A percentile compares a stretch with the other conserved stretches of the same genome.
Conservation (phyloP, 2,329 filamentous ascomycete genomes). For the Colletotrichum shisoi region DNA sequence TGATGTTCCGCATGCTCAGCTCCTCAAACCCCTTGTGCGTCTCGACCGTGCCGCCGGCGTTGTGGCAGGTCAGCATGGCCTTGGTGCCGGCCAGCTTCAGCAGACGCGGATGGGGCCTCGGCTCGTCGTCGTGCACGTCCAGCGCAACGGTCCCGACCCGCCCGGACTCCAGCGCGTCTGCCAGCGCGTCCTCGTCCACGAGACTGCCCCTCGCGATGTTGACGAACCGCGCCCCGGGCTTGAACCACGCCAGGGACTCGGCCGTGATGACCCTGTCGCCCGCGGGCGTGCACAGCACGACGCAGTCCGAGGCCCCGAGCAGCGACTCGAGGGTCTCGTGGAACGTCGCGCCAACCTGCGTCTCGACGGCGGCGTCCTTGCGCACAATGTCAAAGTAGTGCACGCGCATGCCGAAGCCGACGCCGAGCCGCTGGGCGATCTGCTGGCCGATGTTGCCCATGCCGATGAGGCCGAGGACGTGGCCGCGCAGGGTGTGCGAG, state of each 20-base stretch:
- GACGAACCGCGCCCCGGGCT: constrained; percentile 65
- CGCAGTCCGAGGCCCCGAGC: constrained; percentile 63
- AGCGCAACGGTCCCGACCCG: constrained; percentile 63
- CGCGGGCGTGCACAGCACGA: constrained; percentile 68
- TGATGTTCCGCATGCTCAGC: constrained; percentile 71
- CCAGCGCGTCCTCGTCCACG: constrained; percentile 70
- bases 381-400: constrained; percentile 68
- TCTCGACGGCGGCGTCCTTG: constrained; percentile 55
- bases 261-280: constrained; percentile 59
- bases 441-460: constrained; percentile 71
- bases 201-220: constrained; percentile 72
- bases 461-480: constrained; percentile 71
- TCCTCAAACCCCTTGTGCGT: constrained; percentile 72
- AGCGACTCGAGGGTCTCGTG: constrained; percentile 62
- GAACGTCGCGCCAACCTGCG: constrained; percentile 56
- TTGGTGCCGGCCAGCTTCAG: constrained; percentile 51
- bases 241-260: constrained; percentile 59
- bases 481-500: constrained; percentile 69
- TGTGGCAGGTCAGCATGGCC: constrained; percentile 71
- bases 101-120: constrained; percentile 59
- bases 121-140: constrained; percentile 71
- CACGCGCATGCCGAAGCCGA: constrained; percentile 72
- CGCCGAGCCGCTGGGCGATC: constrained; percentile 62
- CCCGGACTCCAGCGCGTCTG: constrained; percentile 63
- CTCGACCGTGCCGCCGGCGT: constrained; percentile 72